Evolutionary conservation across 257 asterid species (phyloP), one percentile per base, ranked within the genome.

Genomic region (Lycium ferocissimum): DNA sequence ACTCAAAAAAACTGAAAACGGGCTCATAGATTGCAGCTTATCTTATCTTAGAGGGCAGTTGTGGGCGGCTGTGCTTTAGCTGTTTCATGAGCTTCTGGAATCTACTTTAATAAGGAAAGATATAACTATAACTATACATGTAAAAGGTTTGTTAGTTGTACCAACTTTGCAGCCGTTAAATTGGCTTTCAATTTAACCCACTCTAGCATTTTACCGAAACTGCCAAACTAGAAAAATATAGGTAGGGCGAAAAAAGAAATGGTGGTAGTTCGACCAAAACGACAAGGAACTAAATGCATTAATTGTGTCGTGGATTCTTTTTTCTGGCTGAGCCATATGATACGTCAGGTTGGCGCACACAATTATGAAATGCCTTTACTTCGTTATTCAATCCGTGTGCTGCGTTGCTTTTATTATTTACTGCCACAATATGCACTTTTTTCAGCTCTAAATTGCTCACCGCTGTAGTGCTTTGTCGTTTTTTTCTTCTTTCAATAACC

Each of bases 241-340:
- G 57, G 57, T 14, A 2, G 38, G 37, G 37, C 26, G 38, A 26
- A 66, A 33, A 14, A 35, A 51, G 56, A 53, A 26, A 40, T 76
- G 47, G 82, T 26, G 82, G 63, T 51, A 51, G 82, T 76, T 76
- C 63, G 82, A 76, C 82, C 65, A 76, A 76, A 76, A 53, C 82
- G 65, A 76, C 26, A 76, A 76, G 22, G 26, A 51, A 26, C 0
- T 51, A 51, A 76, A 26, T 76, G 22, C 63, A 26, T 76, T 51
- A 76, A 76, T 76, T 15, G 82, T 26, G 65, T 76, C 17, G 26
- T 26, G 65, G 63, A 14, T 26, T 76, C 2, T 6, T 49, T 71
- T 45, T 45, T 12, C 2, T 53, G 26, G 49, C 15, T 76, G 82
- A 76, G 65, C 65, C 5, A 22, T 13, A 14, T 37, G 65, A 76